Evolutionary conservation across 139 green algal species (phyloP).

Genomic region (Spirogloea muscicola): DNA sequence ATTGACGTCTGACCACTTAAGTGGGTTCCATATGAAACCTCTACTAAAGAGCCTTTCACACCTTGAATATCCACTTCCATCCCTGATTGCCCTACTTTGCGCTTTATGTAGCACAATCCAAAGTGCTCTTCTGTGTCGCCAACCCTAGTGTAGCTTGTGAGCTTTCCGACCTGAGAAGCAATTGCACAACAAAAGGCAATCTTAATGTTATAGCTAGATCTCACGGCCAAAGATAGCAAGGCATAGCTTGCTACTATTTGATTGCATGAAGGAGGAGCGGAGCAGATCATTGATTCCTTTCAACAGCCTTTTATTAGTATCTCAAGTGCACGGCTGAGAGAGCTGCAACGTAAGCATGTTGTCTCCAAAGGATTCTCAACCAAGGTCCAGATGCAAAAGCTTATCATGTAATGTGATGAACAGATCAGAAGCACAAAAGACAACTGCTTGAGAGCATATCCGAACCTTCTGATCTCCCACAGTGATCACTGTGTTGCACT

Average conservation of each 20-base stretch:
- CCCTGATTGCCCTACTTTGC: too few relatives aligned
- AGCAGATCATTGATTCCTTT: not conserved
- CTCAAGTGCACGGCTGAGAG: not conserved
- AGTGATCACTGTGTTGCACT: not conserved
- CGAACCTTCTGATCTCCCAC: conserved; percentile 2
- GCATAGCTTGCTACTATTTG: not conserved
- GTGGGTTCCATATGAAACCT: too few relatives aligned
- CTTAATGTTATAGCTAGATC: too few relatives aligned
- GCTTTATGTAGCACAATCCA: not conserved
- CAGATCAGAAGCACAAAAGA: not conserved
- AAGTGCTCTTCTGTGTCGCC: not conserved
- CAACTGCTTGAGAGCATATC: not conserved
- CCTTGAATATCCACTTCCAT: too few relatives aligned
- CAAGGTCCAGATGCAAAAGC: not conserved
- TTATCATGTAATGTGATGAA: not conserved
- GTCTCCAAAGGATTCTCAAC: not conserved
- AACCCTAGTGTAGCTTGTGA: not conserved
- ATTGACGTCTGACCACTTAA: too few relatives aligned
- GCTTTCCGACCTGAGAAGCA: conserved; percentile 5
- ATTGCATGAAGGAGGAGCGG: not conserved
- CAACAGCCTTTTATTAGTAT: not conserved
- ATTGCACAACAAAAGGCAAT: not conserved
- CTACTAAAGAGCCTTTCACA: too few relatives aligned
- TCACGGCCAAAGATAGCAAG: too few relatives aligned
- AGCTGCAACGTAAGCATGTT: too few relatives aligned